A percentile compares a stretch with the other conserved stretches of the same genome.
Conservation (phyloP, 148 eudicot species). For the Arctostaphylos glauca region DNA sequence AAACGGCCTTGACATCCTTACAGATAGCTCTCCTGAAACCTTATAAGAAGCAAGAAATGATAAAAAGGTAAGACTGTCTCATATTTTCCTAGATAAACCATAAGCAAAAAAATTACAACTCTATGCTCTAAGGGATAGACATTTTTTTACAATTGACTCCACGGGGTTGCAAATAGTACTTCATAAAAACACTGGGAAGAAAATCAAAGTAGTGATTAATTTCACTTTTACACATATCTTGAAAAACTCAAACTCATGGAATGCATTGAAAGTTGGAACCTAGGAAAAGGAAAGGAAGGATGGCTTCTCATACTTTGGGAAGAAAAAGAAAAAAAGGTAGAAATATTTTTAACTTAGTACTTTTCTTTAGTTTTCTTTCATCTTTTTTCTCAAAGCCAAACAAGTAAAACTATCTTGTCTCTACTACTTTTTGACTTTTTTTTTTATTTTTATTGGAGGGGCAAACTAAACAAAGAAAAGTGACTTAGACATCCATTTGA, state of each 20-base stretch:
- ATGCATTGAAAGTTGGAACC: background rate
- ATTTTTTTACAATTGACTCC: background rate
- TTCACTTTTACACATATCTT: background rate
- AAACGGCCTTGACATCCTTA: constrained; percentile 26
- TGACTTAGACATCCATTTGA: too few species aligned
- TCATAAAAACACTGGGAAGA: too few species aligned
- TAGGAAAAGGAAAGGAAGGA: background rate
- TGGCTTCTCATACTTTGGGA: too few species aligned
- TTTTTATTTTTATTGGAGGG: too few species aligned
- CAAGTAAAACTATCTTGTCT: background rate
- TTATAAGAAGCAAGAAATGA: background rate
- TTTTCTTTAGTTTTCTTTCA: too few species aligned
- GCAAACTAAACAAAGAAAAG: background rate
- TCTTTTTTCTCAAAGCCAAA: background rate
- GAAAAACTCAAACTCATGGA: background rate
- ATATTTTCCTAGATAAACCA: background rate
- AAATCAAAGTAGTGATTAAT: background rate
- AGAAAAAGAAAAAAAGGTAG: too few species aligned
- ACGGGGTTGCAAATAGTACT: background rate
- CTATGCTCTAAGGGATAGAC: background rate
- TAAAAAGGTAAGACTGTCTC: background rate
- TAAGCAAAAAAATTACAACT: background rate
- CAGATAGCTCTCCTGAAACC: background rate
- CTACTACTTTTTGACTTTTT: too few species aligned
- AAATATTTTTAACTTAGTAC: too few species aligned